Evolutionary conservation across 2,329 filamentous ascomycete genomes (phyloP).

Genomic region (Trichoderma sp.): DNA sequence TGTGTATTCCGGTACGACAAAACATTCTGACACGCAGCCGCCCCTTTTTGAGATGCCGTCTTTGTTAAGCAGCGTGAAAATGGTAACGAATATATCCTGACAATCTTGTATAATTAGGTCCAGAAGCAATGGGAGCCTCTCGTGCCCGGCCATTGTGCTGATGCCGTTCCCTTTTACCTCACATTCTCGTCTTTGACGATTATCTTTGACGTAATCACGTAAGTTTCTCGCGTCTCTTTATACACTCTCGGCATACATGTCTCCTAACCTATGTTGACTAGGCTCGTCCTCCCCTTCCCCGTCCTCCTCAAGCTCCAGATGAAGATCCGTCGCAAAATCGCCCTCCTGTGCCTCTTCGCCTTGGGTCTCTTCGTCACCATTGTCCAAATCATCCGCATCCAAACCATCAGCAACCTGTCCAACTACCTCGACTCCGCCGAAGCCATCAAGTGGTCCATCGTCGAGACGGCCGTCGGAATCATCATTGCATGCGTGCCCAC

Average conservation of each 20-base stretch:
- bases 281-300: constrained; percentile 43
- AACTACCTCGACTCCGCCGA: constrained; percentile 45
- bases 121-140: constrained; percentile 42
- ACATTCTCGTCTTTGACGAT: constrained; percentile 42
- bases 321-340: constrained; percentile 40
- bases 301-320: constrained; percentile 39
- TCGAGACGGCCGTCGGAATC: constrained; percentile 47
- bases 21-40: background rate
- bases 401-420: constrained; percentile 44
- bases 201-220: constrained; percentile 42
- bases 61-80: background rate
- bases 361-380: constrained; percentile 52
- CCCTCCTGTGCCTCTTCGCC: constrained; percentile 44
- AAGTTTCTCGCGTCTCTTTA: constrained; percentile 22
- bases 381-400: constrained; percentile 51
- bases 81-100: background rate
- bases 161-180: constrained; percentile 44
- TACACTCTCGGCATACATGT: background rate
- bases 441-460: constrained; percentile 45
- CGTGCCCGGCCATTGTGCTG: constrained; percentile 40
- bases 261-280: constrained; percentile 22
- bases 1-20: constrained; percentile 34
- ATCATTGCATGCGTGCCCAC: constrained; percentile 43
- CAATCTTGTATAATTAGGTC: constrained; percentile 10
- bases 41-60: background rate